Evolutionary conservation across 192 early-diverging fungal species (phyloP), one percentile per base, ranked within the genome.

Genomic region (Jimgerdemannia flammicorona): DNA sequence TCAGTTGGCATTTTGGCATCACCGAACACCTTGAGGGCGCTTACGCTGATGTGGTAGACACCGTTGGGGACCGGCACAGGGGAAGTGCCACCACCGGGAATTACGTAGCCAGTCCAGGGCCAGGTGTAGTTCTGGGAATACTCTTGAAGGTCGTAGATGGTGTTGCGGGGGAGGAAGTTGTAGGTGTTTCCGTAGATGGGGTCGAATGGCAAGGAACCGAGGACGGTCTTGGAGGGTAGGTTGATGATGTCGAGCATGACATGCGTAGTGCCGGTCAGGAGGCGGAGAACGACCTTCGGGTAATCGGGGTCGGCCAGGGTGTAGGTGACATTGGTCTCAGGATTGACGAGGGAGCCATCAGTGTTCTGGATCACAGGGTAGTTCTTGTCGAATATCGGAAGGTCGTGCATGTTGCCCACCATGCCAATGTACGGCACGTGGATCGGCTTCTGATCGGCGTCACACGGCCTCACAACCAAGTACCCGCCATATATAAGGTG

Each of bases 381-480:
- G 4, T 67, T 71, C 8, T 7, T 2, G 39, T 79, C 81, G 43
- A 83, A 81, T 9, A 87, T 87, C 29, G 83, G 83, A 11, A 87
- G 71, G 8, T 83, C 74, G 59, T 72, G 43, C 9, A 83, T 71
- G 49, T 83, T 77, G n/a, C 83, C 83, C 43, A 76, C 75, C 9
- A 87, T 54, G 67, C 85, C 85, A 64, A 78, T 71, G 80, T 87
- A 87, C 29, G 85, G 85, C 43, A 87, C 74, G 64, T 78, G 73
- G 42, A 84, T 71, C 14, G 81, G 73, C 64, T 67, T 76, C 6
- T 59, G 43, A 0, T 73, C 43, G 18, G 72, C 40, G 44, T 76
- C 68, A 1, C 69, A 49, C 44, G 87, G 76, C 6, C 72, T 70
- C 44, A 83, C 70, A 29, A 77, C 54, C n/a, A 88, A 66, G 18